phyloP scores from a whole-genome alignment of 1,284 basidiomycete species.

The Fomitopsis betulina region DNA sequence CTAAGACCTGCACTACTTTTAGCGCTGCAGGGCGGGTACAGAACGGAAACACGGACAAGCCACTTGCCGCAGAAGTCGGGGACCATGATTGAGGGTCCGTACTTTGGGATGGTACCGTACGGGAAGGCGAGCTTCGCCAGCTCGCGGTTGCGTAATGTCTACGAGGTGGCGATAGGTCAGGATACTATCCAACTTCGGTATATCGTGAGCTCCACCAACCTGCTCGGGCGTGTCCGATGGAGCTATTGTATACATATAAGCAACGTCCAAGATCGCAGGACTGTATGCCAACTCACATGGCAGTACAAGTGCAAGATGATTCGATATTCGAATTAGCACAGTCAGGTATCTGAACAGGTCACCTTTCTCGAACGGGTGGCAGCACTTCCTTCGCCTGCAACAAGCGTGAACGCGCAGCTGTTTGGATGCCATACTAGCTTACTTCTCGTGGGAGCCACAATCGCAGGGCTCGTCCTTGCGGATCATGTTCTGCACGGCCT shows the following conservation, averaged over 20 bases:
- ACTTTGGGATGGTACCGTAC: constrained; percentile 49
- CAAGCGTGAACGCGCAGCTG: not conserved
- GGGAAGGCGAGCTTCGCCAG: constrained; percentile 56
- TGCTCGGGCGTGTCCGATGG: constrained; percentile 62
- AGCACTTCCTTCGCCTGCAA: constrained; percentile 60
- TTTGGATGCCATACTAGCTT: constrained; percentile 12
- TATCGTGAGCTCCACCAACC: constrained; percentile 26
- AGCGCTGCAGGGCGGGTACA: not conserved
- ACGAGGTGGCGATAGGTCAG: not conserved
- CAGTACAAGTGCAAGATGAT: constrained; percentile 79
- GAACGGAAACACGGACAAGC: constrained; percentile 43
- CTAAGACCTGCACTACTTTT: constrained; percentile 47
- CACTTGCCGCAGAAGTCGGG: constrained; percentile 81
- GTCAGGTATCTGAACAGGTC: constrained; percentile 74
- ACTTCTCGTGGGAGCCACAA: constrained; percentile 61
- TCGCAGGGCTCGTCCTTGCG: constrained; percentile 66
- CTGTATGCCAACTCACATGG: constrained; percentile 43
- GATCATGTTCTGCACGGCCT: constrained; percentile 62
- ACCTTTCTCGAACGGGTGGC: constrained; percentile 53
- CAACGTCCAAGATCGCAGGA: not conserved
- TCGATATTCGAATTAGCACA: constrained; percentile 79
- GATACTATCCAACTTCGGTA: not conserved
- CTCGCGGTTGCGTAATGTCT: constrained; percentile 57
- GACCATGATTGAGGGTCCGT: constrained; percentile 54
- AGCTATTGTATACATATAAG: constrained; percentile 30